These are phyloP conservation scores for Orbilia javanica DNA, from an alignment of 2,329 filamentous ascomycete species.

Conservation along the genomic window DNA sequence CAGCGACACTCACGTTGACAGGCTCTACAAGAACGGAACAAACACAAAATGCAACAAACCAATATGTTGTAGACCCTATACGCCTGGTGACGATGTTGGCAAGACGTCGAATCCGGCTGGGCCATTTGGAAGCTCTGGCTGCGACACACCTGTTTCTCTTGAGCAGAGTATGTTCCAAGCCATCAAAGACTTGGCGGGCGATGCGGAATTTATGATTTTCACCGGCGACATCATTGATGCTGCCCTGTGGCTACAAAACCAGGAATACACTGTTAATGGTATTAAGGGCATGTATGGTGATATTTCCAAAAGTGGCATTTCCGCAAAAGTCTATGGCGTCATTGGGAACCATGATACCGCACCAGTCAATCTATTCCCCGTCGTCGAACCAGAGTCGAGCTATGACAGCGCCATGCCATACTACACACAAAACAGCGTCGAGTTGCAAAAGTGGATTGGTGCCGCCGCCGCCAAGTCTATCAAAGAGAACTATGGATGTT, in stretches of 20 bases:
- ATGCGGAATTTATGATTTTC: conserved; percentile 71
- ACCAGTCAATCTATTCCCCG: conserved; percentile 70
- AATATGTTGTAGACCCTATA: conserved; percentile 72
- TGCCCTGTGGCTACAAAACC: conserved; percentile 68
- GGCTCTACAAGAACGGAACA: conserved; percentile 70
- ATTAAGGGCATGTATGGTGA: conserved; percentile 68
- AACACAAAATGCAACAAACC: conserved; percentile 72
- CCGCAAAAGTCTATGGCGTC: conserved; percentile 69
- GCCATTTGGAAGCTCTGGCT: conserved; percentile 70
- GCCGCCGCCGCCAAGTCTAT: conserved; percentile 42
- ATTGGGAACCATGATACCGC: conserved; percentile 72
- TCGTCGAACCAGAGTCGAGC: conserved; percentile 62
- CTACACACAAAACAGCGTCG: conserved; percentile 31
- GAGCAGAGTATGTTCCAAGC: conserved; percentile 70
- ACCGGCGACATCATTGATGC: conserved; percentile 73
- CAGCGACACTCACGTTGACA: conserved; percentile 73
- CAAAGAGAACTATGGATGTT: conserved; percentile 66
- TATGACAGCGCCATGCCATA: conserved; percentile 41
- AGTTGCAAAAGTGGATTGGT: conserved; percentile 50
- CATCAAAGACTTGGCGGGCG: conserved; percentile 62
- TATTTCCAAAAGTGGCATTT: conserved; percentile 65
- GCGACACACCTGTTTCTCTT: conserved; percentile 69
- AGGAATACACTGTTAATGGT: conserved; percentile 62
- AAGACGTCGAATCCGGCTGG: conserved; percentile 69
- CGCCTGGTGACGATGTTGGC: conserved; percentile 68